Conservation (phyloP, 768 basidiomycete species). For the Rhizopogon roseolus region DNA sequence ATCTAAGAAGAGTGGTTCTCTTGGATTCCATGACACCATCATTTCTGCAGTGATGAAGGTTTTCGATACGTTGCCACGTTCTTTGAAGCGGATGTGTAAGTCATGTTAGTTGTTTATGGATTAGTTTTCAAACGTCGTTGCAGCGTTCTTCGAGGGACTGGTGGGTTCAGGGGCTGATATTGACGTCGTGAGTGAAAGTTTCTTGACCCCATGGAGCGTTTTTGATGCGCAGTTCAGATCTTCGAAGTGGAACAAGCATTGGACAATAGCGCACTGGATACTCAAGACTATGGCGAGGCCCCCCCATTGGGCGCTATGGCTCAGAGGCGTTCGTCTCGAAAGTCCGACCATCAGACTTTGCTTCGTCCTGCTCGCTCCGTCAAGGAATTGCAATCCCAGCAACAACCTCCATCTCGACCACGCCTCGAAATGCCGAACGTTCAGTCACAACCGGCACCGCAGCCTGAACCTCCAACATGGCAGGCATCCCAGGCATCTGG, state of each 20-base stretch:
- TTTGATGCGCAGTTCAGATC: conserved; percentile 38
- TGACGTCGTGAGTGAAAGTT: conserved; percentile 48
- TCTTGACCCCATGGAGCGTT: neutral
- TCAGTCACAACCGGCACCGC: neutral
- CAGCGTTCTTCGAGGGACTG: conserved; percentile 77
- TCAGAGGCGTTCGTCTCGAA: conserved; percentile 29
- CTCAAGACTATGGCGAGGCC: conserved; percentile 29
- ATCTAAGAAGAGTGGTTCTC: conserved; percentile 60
- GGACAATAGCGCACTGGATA: conserved; percentile 55
- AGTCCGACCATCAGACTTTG: conserved; percentile 24
- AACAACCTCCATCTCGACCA: conserved; percentile 1
- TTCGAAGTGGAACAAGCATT: conserved; percentile 76
- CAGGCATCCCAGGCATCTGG: conserved; percentile 12
- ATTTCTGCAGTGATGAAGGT: conserved; percentile 60
- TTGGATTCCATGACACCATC: conserved; percentile 71
- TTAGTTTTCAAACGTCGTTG: neutral
- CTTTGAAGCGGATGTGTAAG: conserved; percentile 70
- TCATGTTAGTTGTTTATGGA: neutral
- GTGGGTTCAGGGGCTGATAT: conserved; percentile 72
- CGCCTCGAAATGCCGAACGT: neutral
- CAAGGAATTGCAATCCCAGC: conserved; percentile 11
- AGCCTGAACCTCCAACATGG: conserved; percentile 5
- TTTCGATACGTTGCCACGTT: conserved; percentile 72
- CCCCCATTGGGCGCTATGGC: conserved; percentile 17
- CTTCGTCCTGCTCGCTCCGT: conserved; percentile 13